Conservation (phyloP, 2,329 filamentous ascomycete species). For the Arthrobotrys entomopaga region DNA sequence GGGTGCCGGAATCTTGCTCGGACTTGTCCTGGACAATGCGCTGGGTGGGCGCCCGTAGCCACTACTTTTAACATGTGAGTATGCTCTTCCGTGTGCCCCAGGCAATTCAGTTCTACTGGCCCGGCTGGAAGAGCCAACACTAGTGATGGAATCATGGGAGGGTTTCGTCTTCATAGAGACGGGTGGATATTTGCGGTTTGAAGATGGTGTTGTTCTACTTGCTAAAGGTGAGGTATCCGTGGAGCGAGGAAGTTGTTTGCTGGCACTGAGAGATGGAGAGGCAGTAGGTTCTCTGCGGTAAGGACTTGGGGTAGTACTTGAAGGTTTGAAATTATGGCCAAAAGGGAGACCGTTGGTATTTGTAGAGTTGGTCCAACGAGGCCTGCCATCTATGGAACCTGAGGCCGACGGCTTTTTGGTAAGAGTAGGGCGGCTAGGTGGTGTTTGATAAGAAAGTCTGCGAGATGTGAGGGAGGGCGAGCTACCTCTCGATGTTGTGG, state of each 20-base stretch:
- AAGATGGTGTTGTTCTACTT: conserved; percentile 13
- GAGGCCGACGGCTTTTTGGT: conserved; percentile 62
- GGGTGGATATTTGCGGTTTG: conserved; percentile 41
- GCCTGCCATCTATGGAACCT: conserved; percentile 67
- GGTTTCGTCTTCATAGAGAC: conserved; percentile 40
- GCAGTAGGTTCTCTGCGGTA: conserved; percentile 22
- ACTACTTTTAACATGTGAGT: conserved; percentile 46
- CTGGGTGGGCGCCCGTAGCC: conserved; percentile 43
- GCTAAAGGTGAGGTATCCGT: conserved; percentile 34
- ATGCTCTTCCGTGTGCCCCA: conserved; percentile 18
- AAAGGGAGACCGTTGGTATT: conserved; percentile 73
- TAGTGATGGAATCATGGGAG: conserved; percentile 50
- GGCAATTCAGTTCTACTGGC: conserved; percentile 26
- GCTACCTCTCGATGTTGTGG: conserved; percentile 41
- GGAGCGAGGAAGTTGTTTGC: conserved; percentile 35
- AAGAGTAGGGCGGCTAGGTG: conserved; percentile 57
- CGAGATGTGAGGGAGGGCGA: conserved; percentile 42
- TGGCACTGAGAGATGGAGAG: conserved; percentile 13
- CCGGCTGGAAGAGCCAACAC: conserved; percentile 21
- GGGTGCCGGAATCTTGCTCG: conserved; percentile 42
- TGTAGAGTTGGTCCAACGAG: conserved; percentile 77
- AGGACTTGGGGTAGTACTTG: conserved; percentile 69
- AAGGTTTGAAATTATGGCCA: conserved; percentile 75
- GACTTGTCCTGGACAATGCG: conserved; percentile 33
- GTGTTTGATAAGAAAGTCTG: conserved; percentile 43